Percentiles rank a stretch among this genome's conserved stretches.
These are phyloP conservation scores for Colletotrichum sp. DNA, from an alignment of 2,329 filamentous ascomycete genomes.

Conservation along the genomic window DNA sequence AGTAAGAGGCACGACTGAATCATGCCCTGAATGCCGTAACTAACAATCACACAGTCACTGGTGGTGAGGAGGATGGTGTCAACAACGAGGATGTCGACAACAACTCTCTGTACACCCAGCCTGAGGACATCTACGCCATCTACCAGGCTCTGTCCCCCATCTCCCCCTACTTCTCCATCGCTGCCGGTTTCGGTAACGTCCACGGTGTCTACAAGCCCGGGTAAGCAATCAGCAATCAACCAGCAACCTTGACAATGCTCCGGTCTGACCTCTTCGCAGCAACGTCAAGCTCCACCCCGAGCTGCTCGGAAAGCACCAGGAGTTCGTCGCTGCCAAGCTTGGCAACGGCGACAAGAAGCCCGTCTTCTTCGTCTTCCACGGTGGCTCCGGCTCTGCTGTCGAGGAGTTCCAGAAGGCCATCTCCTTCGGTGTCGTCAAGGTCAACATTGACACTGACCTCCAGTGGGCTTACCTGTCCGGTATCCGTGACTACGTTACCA, in stretches of 20 bases:
- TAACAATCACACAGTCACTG: conserved; percentile 67
- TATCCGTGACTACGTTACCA: conserved; percentile 92
- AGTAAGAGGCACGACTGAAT: conserved; percentile 27
- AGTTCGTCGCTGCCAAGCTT: conserved; percentile 83
- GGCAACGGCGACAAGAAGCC: conserved; percentile 80
- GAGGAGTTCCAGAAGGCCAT: conserved; percentile 91
- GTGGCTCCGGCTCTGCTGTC: conserved; percentile 90
- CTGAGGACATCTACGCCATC: conserved; percentile 93
- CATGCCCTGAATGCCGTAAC: not conserved
- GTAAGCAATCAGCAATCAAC: not conserved
- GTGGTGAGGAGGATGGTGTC: conserved; percentile 96
- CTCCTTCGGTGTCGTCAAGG: conserved; percentile 94
- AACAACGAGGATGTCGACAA: conserved; percentile 99
- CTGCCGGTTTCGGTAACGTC: conserved; percentile 97
- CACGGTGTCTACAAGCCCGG: conserved; percentile 99
- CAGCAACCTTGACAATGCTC: not conserved
- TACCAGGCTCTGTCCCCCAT: conserved; percentile 85
- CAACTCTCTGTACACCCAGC: conserved; percentile 96
- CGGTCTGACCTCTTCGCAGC: conserved; percentile 14
- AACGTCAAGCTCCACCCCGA: conserved; percentile 98
- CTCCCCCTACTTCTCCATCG: conserved; percentile 96
- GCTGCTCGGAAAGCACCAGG: conserved; percentile 96
- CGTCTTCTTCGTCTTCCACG: conserved; percentile 99
- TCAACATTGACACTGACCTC: conserved; percentile 98
- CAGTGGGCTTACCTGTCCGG: conserved; percentile 93